Conservation (phyloP, 2,329 filamentous ascomycete genomes). For the Paraphaeosphaeria minitans region DNA sequence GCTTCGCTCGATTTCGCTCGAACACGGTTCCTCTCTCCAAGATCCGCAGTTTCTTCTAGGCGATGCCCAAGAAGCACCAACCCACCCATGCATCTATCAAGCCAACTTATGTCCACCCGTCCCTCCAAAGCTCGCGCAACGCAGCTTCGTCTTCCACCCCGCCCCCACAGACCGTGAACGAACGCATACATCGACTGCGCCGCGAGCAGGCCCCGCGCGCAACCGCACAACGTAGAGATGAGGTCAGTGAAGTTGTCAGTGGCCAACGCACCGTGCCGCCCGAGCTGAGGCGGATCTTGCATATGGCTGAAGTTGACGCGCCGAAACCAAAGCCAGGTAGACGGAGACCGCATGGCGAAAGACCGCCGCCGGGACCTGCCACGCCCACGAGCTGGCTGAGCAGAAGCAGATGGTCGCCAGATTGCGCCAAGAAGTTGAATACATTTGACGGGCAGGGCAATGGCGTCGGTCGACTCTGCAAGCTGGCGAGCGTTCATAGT, state of each 20-base stretch:
- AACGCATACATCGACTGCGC: slow-evolving; percentile 54
- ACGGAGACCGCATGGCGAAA: slow-evolving; percentile 34
- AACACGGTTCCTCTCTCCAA: neutral
- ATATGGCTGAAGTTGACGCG: slow-evolving; percentile 52
- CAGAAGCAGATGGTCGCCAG: slow-evolving; percentile 37
- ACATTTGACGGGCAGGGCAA: slow-evolving; percentile 21
- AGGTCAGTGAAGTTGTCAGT: slow-evolving; percentile 49
- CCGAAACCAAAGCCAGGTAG: slow-evolving; percentile 52
- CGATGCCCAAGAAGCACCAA: slow-evolving; percentile 56
- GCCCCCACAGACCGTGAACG: slow-evolving; percentile 48
- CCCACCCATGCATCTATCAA: slow-evolving; percentile 26
- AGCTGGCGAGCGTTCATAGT: slow-evolving; percentile 31
- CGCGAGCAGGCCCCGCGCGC: slow-evolving; percentile 48
- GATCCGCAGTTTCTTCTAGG: neutral
- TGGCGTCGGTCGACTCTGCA: slow-evolving; percentile 26
- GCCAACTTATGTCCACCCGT: slow-evolving; percentile 21
- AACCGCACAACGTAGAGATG: slow-evolving; percentile 50
- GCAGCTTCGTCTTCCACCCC: slow-evolving; percentile 4
- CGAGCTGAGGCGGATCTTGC: slow-evolving; percentile 50
- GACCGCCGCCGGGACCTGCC: slow-evolving; percentile 51
- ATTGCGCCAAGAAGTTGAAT: slow-evolving; percentile 20
- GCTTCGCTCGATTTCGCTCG: neutral
- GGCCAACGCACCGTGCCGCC: slow-evolving; percentile 51
- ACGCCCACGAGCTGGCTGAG: slow-evolving; percentile 54
- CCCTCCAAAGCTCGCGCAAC: slow-evolving; percentile 3